phyloP scores from a whole-genome alignment of 2,329 filamentous ascomycete genomes.

The Microsporum ferrugineum region DNA sequence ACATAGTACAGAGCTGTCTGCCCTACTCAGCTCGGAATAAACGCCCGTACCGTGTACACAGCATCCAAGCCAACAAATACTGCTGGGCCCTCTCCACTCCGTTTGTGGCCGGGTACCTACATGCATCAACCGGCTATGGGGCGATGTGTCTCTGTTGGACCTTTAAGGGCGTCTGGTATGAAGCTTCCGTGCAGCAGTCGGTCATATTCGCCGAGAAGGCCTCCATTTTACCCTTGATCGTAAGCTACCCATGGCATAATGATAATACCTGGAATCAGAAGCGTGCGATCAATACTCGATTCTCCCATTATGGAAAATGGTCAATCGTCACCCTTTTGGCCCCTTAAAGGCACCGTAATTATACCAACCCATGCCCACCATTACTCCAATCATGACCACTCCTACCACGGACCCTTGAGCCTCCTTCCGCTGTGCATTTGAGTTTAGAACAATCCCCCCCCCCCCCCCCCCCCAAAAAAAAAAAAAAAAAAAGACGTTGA shows the following conservation, averaged over 20 bases:
- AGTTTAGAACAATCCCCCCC: background rate
- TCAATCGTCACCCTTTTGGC: background rate
- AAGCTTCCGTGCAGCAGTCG: background rate
- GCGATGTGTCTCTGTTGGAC: background rate
- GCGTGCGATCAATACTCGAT: background rate
- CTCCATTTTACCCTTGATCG: background rate
- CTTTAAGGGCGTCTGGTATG: background rate
- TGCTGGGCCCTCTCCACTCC: background rate
- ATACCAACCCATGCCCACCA: background rate
- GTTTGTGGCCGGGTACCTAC: background rate
- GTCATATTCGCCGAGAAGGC: background rate
- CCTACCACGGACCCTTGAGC: background rate
- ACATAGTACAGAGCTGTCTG: background rate
- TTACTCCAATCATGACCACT: background rate
- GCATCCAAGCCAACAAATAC: background rate
- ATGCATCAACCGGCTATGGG: slow-evolving; percentile 1
- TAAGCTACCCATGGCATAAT: background rate
- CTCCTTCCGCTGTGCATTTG: background rate
- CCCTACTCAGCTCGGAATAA: background rate
- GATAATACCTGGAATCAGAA: background rate
- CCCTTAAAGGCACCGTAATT: background rate
- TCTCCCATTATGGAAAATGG: background rate
- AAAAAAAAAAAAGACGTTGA: slow-evolving; percentile 2
- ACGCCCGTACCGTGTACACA: background rate
- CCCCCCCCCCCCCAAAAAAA: background rate